Conservation (phyloP, 176 grass and related monocot genomes). For the Hyparrhenia diplandra region DNA sequence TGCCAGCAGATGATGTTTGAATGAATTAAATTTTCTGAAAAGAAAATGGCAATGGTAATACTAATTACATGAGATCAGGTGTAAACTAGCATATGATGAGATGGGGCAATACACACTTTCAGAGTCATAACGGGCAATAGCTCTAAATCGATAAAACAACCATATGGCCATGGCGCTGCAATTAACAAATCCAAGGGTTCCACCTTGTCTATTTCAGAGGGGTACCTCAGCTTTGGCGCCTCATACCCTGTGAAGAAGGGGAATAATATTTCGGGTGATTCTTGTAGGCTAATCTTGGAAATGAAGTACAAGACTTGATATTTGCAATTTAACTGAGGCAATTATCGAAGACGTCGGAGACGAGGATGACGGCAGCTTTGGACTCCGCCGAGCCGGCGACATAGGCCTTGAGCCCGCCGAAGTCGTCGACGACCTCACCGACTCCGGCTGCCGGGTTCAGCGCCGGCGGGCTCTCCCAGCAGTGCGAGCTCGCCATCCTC, state of each 20-base stretch:
- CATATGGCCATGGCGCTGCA: not conserved
- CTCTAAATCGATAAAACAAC: not conserved
- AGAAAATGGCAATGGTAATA: too few species aligned
- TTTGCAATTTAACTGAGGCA: not conserved
- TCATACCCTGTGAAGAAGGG: not conserved
- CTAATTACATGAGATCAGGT: too few species aligned
- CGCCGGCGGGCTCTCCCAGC: slow-evolving; percentile 61
- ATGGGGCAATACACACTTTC: not conserved
- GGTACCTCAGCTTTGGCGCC: slow-evolving; percentile 59
- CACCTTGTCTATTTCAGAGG: not conserved
- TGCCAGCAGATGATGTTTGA: too few species aligned
- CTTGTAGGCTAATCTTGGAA: not conserved
- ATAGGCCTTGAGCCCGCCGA: slow-evolving; percentile 70
- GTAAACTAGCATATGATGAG: too few species aligned
- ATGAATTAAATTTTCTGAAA: too few species aligned
- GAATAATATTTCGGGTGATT: not conserved
- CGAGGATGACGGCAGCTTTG: slow-evolving; percentile 59
- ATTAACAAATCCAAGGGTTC: not conserved
- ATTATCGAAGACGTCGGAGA: slow-evolving; percentile 72
- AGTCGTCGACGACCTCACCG: slow-evolving; percentile 66
- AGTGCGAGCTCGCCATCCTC: slow-evolving; percentile 63
- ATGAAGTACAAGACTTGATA: not conserved
- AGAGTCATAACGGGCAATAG: not conserved
- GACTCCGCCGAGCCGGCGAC: slow-evolving; percentile 30
- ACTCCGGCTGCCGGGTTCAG: slow-evolving; percentile 43